Conservation (phyloP, 2,329 filamentous ascomycete species). For the Coleophoma cylindrospora region DNA sequence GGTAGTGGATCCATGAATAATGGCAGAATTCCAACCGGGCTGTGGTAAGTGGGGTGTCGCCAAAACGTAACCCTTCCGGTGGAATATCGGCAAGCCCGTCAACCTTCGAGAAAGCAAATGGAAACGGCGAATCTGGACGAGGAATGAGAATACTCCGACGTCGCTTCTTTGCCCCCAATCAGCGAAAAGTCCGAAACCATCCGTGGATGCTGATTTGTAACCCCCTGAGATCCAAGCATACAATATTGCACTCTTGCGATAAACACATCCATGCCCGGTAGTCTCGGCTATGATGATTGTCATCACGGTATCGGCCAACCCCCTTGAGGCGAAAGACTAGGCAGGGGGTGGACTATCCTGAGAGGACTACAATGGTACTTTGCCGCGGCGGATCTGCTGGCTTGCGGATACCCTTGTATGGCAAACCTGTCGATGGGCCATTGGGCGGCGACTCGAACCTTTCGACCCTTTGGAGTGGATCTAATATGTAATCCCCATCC, state of each 20-base stretch:
- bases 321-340: no score
- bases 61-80: background rate
- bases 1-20: background rate
- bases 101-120: background rate
- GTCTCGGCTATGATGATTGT: no score
- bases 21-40: background rate
- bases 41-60: background rate
- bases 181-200: background rate
- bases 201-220: background rate
- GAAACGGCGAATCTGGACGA: background rate
- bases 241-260: no score
- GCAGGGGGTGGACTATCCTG: background rate
- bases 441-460: background rate
- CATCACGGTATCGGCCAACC: no score
- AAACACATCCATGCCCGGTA: no score
- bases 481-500: constrained; percentile 36
- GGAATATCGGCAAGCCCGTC: background rate
- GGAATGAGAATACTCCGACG: no score
- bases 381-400: background rate
- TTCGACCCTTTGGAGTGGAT: background rate
- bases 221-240: background rate
- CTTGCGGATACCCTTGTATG: background rate
- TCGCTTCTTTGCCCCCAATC: background rate
- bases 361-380: background rate
- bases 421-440: background rate